phyloP scores from a whole-genome alignment of 2,329 filamentous ascomycete species.

The Stenocarpella maydis region DNA sequence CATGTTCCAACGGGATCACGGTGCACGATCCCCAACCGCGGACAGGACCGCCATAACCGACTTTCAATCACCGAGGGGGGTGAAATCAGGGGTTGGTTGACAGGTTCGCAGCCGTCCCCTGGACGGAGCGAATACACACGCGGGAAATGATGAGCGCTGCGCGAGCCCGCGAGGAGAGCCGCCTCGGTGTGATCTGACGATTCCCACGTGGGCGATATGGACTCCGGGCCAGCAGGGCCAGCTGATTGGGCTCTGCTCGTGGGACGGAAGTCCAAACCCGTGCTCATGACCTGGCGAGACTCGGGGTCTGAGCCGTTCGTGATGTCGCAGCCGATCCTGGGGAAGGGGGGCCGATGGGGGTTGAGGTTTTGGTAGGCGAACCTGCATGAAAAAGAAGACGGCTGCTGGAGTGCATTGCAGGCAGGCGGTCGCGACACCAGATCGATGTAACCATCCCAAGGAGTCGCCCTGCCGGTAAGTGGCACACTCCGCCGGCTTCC shows the following conservation, averaged over 20 bases:
- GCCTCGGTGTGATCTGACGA: neutral
- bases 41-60: conserved; percentile 16
- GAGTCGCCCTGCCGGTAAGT: conserved; percentile 18
- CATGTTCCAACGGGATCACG: neutral
- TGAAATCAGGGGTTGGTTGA: conserved; percentile 1
- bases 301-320: conserved; percentile 22
- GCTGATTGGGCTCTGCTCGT: conserved; percentile 12
- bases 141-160: neutral
- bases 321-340: conserved; percentile 19
- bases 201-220: conserved; percentile 18
- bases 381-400: conserved; percentile 23
- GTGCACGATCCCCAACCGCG: conserved; percentile 14
- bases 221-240: neutral
- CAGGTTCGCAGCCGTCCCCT: conserved; percentile 1
- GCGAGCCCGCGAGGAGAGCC: neutral
- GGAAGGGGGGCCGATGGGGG: neutral
- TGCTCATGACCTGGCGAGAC: conserved; percentile 12
- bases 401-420: conserved; percentile 21
- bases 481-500: conserved; percentile 15
- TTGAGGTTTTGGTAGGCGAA: neutral
- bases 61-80: conserved; percentile 6
- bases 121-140: conserved; percentile 22
- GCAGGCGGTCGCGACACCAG: conserved; percentile 20
- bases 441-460: conserved; percentile 26
- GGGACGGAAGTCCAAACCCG: conserved; percentile 3